These are phyloP conservation scores for Graphilbum sp. DNA, from an alignment of 2,329 filamentous ascomycete genomes.

Conservation along the genomic window DNA sequence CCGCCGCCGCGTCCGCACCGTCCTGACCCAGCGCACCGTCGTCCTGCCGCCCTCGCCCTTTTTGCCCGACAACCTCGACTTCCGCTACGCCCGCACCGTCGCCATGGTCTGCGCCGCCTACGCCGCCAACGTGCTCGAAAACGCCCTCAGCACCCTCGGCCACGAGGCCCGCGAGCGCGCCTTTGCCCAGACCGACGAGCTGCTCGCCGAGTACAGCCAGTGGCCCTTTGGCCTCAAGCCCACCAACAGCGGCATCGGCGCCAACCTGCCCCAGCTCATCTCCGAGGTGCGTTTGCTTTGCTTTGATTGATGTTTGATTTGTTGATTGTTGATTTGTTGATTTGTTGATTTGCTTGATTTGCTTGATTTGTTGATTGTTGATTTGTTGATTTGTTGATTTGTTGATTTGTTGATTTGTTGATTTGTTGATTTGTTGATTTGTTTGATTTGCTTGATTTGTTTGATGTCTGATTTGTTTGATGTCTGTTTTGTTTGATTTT, in stretches of 20 bases:
- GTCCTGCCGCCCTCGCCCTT: constrained; percentile 77
- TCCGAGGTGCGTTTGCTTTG: constrained; percentile 50
- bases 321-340: too few species aligned
- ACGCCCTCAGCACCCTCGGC: constrained; percentile 82
- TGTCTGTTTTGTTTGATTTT: too few species aligned
- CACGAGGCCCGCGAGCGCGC: constrained; percentile 89
- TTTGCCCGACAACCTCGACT: constrained; percentile 86
- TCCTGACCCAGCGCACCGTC: constrained; percentile 86
- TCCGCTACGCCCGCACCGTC: constrained; percentile 80
- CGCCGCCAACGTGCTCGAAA: constrained; percentile 94
- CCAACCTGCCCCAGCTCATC: constrained; percentile 79
- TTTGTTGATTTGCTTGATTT: too few species aligned
- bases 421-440: too few species aligned
- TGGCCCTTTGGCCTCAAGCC: constrained; percentile 89
- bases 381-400: too few species aligned
- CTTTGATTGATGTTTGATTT: too few species aligned
- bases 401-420: too few species aligned
- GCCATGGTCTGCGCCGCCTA: constrained; percentile 97
- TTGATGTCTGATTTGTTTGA: too few species aligned
- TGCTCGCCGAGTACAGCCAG: constrained; percentile 91
- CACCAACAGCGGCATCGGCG: constrained; percentile 65
- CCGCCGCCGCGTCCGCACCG: constrained; percentile 74
- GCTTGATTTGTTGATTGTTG: too few species aligned
- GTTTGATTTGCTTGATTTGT: too few species aligned
- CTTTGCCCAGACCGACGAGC: constrained; percentile 91